Conservation (phyloP, 805 yeast genomes). For the Lachancea sp. region DNA sequence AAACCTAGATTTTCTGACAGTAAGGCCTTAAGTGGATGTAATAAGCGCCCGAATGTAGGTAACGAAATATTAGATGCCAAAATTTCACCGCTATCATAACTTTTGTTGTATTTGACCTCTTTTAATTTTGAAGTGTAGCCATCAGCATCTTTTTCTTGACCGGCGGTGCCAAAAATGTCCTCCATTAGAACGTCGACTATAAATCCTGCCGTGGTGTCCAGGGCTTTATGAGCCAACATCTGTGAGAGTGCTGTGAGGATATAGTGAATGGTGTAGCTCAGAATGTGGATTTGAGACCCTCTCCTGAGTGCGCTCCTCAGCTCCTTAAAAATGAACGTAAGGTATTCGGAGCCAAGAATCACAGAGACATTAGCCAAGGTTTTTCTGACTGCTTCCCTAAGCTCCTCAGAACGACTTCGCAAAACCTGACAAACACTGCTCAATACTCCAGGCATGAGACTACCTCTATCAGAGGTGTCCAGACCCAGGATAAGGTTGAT, state of each 20-base stretch:
- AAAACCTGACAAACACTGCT: constrained; percentile 85
- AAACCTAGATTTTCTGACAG: constrained; percentile 57
- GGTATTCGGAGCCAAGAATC: constrained; percentile 65
- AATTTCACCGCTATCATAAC: constrained; percentile 81
- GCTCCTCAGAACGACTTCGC: constrained; percentile 76
- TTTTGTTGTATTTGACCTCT: constrained; percentile 84
- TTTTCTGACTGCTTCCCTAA: constrained; percentile 80
- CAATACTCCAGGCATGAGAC: constrained; percentile 71
- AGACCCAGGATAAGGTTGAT: constrained; percentile 61
- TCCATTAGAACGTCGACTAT: constrained; percentile 78
- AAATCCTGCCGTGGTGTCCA: constrained; percentile 58
- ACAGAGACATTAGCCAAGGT: constrained; percentile 59
- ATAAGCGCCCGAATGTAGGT: constrained; percentile 46
- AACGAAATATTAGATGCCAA: constrained; percentile 60
- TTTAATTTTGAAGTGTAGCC: constrained; percentile 80
- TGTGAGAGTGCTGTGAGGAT: constrained; percentile 50
- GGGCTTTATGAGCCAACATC: constrained; percentile 55
- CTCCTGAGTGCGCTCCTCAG: constrained; percentile 69
- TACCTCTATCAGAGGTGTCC: constrained; percentile 46
- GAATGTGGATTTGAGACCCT: constrained; percentile 90
- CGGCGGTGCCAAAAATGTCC: constrained; percentile 85
- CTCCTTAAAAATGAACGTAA: constrained; percentile 71
- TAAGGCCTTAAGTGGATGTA: constrained; percentile 63
- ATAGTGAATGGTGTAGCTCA: constrained; percentile 80
- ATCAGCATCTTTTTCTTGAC: constrained; percentile 91